These are phyloP conservation scores for Wallacemonas sp. DNA, from an alignment of 208 protist species.

Conservation along the genomic window DNA sequence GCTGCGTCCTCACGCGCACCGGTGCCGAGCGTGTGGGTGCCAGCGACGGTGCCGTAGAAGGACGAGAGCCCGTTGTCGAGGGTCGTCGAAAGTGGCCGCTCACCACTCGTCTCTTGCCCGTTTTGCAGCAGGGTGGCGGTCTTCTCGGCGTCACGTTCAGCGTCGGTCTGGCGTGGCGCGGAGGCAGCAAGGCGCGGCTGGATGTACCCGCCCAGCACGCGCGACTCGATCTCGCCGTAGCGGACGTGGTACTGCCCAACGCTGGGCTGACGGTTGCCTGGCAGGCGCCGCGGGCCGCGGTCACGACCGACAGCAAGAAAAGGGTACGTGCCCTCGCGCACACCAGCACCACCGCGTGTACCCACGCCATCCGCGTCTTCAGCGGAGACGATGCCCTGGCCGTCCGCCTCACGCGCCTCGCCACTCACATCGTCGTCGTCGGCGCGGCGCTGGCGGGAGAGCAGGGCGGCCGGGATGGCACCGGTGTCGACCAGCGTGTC, in stretches of 20 bases:
- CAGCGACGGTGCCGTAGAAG: constrained; percentile 10
- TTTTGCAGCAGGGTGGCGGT: not conserved
- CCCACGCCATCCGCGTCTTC: not conserved
- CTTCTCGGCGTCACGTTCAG: not conserved
- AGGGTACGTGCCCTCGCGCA: constrained; percentile 38
- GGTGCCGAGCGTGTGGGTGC: not conserved
- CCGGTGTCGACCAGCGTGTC: constrained; percentile 52
- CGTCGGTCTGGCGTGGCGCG: not conserved
- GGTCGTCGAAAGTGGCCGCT: not conserved
- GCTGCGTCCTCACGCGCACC: not conserved
- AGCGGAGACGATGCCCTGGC: not conserved
- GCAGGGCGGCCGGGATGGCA: constrained; percentile 44
- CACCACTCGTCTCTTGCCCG: not conserved
- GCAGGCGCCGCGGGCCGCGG: constrained; percentile 16
- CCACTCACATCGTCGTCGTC: not conserved
- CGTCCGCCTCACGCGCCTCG: constrained; percentile 12
- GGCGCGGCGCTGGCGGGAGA: constrained; percentile 3
- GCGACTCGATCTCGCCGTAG: constrained; percentile 57
- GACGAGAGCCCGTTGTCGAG: constrained; percentile 6
- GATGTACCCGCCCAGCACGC: constrained; percentile 73
- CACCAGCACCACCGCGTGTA: not conserved
- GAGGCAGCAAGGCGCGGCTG: constrained; percentile 21
- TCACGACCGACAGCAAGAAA: constrained; percentile 44
- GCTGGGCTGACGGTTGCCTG: constrained; percentile 53
- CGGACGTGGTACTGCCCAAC: constrained; percentile 74